Evolutionary conservation across 2,329 filamentous ascomycete genomes (phyloP).

Genomic region (Penicillium sp.): DNA sequence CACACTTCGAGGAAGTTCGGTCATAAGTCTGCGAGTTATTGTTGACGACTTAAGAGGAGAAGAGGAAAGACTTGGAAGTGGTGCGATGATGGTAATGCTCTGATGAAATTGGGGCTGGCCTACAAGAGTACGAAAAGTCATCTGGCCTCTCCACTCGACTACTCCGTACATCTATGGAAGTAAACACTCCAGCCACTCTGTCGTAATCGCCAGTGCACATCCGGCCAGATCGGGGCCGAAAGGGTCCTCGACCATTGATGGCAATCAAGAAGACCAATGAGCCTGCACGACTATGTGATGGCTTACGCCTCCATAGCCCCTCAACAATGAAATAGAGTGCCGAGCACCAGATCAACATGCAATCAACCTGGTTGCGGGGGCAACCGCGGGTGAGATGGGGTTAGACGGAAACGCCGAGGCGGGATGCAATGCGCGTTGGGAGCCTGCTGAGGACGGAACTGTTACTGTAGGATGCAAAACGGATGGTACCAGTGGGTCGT

Average conservation of each 20-base stretch:
- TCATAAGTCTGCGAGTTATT: not conserved
- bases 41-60: not conserved
- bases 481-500: not conserved
- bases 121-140: not conserved
- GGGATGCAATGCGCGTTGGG: not conserved
- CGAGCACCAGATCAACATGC: slow-evolving; percentile 13
- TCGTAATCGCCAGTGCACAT: not conserved
- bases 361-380: slow-evolving; percentile 24
- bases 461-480: not conserved
- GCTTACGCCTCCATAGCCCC: slow-evolving; percentile 7
- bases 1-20: not conserved
- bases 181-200: slow-evolving; percentile 1
- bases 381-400: slow-evolving; percentile 11
- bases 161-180: not conserved
- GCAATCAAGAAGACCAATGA: slow-evolving; percentile 14
- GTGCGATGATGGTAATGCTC: not conserved
- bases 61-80: not conserved
- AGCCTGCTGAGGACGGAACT: not conserved
- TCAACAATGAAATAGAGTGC: slow-evolving; percentile 23
- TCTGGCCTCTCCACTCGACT: not conserved
- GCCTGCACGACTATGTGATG: not conserved
- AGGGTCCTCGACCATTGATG: not conserved
- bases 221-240: not conserved
- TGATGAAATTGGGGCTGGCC: not conserved
- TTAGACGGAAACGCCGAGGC: not conserved